These are phyloP conservation scores for Corylus avellana DNA, from an alignment of 306 rosid genomes.

Conservation along the genomic window DNA sequence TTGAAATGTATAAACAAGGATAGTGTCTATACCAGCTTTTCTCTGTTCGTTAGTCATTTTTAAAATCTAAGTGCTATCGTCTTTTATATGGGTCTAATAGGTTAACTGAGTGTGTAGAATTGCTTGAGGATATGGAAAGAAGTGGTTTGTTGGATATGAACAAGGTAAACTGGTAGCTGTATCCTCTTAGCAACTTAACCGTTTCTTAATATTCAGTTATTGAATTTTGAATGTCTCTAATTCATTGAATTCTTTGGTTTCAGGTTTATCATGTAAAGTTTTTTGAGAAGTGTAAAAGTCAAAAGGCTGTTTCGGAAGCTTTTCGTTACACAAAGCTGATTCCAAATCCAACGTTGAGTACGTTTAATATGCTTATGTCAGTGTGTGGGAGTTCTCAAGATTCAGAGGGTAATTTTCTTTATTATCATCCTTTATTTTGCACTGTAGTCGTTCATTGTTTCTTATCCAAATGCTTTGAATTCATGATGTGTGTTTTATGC, in stretches of 20 bases:
- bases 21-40: neutral
- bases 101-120: constrained; percentile 59
- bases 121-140: constrained; percentile 80
- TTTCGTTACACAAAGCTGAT: constrained; percentile 78
- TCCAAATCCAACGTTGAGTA: constrained; percentile 81
- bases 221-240: constrained; percentile 30
- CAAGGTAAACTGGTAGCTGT: constrained; percentile 55
- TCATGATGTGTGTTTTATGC: constrained; percentile 35
- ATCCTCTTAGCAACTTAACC: constrained; percentile 14
- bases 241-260: constrained; percentile 38
- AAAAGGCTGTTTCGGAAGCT: constrained; percentile 88
- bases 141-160: constrained; percentile 79
- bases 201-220: constrained; percentile 23
- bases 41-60: constrained; percentile 8
- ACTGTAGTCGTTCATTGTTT: constrained; percentile 19
- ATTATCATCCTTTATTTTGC: constrained; percentile 12
- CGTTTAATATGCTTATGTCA: constrained; percentile 96
- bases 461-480: constrained; percentile 21
- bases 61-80: constrained; percentile 32
- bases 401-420: constrained; percentile 57
- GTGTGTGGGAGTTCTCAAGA: constrained; percentile 83
- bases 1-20: constrained; percentile 17
- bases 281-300: constrained; percentile 74
- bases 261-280: constrained; percentile 95
- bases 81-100: constrained; percentile 46